Base-by-base conservation (phyloP, 2,329 filamentous ascomycete species). In the Aspergillus texensis region DNA sequence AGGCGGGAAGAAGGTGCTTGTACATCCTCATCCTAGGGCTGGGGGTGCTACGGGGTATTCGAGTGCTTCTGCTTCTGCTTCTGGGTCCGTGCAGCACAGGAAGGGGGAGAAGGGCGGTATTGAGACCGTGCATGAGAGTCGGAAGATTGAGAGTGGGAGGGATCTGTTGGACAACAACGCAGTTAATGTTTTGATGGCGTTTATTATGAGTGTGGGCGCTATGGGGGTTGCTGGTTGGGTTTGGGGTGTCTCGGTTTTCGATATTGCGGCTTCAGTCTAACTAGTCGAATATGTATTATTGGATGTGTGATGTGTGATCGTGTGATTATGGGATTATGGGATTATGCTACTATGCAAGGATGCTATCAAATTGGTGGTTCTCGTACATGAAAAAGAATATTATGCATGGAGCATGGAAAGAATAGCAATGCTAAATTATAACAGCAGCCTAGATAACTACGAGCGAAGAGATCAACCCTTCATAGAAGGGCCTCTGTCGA, bases 81-180 rank as follows among this genome's bases (percentile, higher is more conserved):
- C 32, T 36, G 32, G 16, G 5, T 34, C 30, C 6, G 50, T 32
- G 3, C 26, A 39, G 32, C 48, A 32, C 19, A 14, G 26, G 14
- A 24, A 52, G 4, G 48, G 19, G 9, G 28, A 32, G 48, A 52
- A 52, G 14, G 11, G 19, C 26, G 59, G 53, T 6, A 65, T 65
- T 39, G 69, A 74, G 10, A 58, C 63, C 5, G 65, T 83, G 61
- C 83, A 83, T 70, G 86, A 89, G 64, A 89, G 88, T 58, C 82
- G 90, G 21, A 80, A 88, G 6, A 78, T 89, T 8, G 88, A 91
- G 78, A 90, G 83, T 69, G 93, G 88, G 75, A 57, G 83, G 80
- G 86, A 97, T 75, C 76, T 96, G 65, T 82, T 99, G 62, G 93
- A 96, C 78, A 99, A 99, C 78, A 99, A 99, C 77, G 91, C 92